Evolutionary conservation across 2,329 filamentous ascomycete species (phyloP).

Genomic region (Aspergillus unguis): DNA sequence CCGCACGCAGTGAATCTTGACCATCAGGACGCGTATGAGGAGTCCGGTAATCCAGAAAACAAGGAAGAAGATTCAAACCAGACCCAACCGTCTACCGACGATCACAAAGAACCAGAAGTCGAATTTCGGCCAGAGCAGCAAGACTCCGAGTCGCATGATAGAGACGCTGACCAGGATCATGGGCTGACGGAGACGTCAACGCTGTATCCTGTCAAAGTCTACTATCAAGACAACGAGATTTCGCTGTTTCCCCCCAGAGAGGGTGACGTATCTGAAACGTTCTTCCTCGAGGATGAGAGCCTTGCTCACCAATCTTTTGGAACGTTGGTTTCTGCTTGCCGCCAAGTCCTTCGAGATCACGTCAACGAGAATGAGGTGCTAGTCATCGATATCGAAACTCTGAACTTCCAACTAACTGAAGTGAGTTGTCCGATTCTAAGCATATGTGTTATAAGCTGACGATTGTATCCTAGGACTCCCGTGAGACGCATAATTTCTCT

Average conservation of each 20-base stretch:
- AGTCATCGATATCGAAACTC: conserved; percentile 52
- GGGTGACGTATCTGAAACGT: conserved; percentile 53
- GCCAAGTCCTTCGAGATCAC: conserved; percentile 53
- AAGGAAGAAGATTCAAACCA: conserved; percentile 17
- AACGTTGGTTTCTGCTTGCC: conserved; percentile 56
- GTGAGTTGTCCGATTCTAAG: conserved; percentile 39
- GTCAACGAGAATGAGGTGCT: conserved; percentile 58
- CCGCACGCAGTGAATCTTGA: conserved; percentile 3
- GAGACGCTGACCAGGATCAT: conserved; percentile 10
- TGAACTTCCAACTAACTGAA: conserved; percentile 58
- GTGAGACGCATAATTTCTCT: conserved; percentile 47
- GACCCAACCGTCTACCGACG: conserved; percentile 9
- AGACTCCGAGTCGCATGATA: conserved; percentile 8
- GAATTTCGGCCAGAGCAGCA: conserved; percentile 8
- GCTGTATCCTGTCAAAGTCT: conserved; percentile 50
- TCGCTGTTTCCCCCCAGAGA: conserved; percentile 57
- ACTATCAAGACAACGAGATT: conserved; percentile 56
- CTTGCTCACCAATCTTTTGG: conserved; percentile 53
- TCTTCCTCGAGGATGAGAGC: conserved; percentile 55
- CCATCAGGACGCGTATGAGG: conserved; percentile 3
- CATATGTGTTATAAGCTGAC: conserved; percentile 21
- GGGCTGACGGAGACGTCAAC: conserved; percentile 11
- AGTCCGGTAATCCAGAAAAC: conserved; percentile 12
- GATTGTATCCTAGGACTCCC: conserved; percentile 46
- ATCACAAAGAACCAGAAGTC: conserved; percentile 9